These are phyloP conservation scores for Paecilomyces fulvus DNA, from an alignment of 2,329 filamentous ascomycete species.

Conservation along the genomic window DNA sequence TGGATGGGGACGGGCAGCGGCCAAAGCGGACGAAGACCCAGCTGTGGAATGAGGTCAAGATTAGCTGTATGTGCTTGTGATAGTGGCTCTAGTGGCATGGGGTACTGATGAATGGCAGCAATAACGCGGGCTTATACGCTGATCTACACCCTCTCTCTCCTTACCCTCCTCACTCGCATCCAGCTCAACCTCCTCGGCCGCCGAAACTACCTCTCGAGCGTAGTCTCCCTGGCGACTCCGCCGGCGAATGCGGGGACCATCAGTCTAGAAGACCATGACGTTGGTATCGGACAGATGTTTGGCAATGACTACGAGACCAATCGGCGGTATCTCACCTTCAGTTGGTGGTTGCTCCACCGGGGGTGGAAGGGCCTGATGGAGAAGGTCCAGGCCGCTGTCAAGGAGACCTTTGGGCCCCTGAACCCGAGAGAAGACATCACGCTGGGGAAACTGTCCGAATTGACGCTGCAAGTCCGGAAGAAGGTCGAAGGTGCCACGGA, in stretches of 20 bases:
- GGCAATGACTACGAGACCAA: slow-evolving; percentile 96
- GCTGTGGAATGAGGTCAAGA: slow-evolving; percentile 95
- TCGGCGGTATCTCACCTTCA: slow-evolving; percentile 87
- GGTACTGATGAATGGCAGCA: slow-evolving; percentile 43
- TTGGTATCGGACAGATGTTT: slow-evolving; percentile 76
- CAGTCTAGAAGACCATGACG: slow-evolving; percentile 85
- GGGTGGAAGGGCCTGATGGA: slow-evolving; percentile 78
- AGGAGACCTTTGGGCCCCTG: slow-evolving; percentile 78
- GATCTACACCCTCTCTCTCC: slow-evolving; percentile 79
- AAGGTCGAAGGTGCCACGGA: slow-evolving; percentile 70
- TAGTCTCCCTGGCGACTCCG: slow-evolving; percentile 80
- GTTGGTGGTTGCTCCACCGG: slow-evolving; percentile 92
- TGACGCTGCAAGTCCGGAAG: slow-evolving; percentile 76
- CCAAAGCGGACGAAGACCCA: slow-evolving; percentile 79
- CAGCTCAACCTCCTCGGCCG: slow-evolving; percentile 95
- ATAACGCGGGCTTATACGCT: slow-evolving; percentile 86
- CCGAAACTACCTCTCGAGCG: slow-evolving; percentile 89
- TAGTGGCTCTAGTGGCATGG: background rate
- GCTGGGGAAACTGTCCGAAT: slow-evolving; percentile 67
- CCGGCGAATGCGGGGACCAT: slow-evolving; percentile 64
- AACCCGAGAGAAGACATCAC: slow-evolving; percentile 84
- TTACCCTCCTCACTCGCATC: slow-evolving; percentile 86
- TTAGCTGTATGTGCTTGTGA: slow-evolving; percentile 61
- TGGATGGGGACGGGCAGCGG: slow-evolving; percentile 43
- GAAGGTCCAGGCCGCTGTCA: slow-evolving; percentile 76